These are phyloP conservation scores for Pelargonium australe DNA, from an alignment of 441 rosid species.

Conservation along the genomic window DNA sequence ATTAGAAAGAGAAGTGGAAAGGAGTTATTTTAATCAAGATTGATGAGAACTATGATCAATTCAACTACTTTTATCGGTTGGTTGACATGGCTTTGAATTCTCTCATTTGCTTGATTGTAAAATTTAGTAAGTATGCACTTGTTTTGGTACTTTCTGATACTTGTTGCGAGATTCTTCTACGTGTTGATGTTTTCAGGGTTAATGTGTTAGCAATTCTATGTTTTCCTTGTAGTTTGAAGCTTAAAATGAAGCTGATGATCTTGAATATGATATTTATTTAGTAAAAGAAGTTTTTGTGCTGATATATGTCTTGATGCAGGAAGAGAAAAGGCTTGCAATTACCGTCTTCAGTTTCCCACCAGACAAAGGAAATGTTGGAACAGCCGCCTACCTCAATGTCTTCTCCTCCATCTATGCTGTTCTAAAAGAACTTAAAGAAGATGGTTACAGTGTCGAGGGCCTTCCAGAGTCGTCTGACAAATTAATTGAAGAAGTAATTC, in stretches of 20 bases:
- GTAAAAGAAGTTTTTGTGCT: not conserved
- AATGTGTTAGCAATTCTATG: not conserved
- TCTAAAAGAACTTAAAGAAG: slow-evolving; percentile 65
- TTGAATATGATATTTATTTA: not conserved
- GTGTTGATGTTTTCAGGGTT: not conserved
- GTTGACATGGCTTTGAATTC: not conserved
- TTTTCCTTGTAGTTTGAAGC: slow-evolving; percentile 1
- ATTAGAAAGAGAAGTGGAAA: no score
- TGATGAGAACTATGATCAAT: not conserved
- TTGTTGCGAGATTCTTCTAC: not conserved
- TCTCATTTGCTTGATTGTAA: not conserved
- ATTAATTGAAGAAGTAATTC: slow-evolving; percentile 79
- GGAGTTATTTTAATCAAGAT: not conserved
- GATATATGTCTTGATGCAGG: slow-evolving; percentile 38
- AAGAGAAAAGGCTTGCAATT: slow-evolving; percentile 83
- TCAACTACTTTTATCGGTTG: not conserved
- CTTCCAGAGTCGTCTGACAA: slow-evolving; percentile 88
- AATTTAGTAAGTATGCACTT: not conserved
- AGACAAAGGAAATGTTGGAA: slow-evolving; percentile 91
- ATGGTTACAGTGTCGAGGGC: slow-evolving; percentile 85
- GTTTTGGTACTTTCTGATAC: slow-evolving; percentile 1
- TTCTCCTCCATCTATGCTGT: slow-evolving; percentile 93
- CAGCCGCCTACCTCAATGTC: slow-evolving; percentile 94
- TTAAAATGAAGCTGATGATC: not conserved
- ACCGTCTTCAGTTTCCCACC: slow-evolving; percentile 99